phyloP scores from a whole-genome alignment of 179 eudicot genomes.

The Pouteria campechiana region DNA sequence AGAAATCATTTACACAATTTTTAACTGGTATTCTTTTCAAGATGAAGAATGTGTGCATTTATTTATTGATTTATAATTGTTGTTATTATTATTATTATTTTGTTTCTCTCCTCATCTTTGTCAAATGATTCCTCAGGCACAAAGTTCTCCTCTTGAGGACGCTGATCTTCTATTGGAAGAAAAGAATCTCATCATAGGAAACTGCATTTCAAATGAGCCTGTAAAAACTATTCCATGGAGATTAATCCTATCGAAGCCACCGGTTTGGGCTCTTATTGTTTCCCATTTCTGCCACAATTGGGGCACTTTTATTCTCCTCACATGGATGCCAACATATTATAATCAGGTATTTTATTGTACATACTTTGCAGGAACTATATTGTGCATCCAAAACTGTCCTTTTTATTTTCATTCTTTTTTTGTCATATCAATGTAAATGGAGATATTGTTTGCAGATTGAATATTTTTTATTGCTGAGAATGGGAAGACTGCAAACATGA shows the following conservation, averaged over 20 bases:
- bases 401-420: too few relatives aligned
- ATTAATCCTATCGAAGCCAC: slow-evolving; percentile 66
- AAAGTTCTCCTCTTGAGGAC: slow-evolving; percentile 88
- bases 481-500: too few relatives aligned
- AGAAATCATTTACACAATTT: too few relatives aligned
- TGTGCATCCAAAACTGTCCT: too few relatives aligned
- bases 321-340: slow-evolving; percentile 99
- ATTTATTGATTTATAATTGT: not conserved
- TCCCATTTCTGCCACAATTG: slow-evolving; percentile 97
- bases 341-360: slow-evolving; percentile 51
- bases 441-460: too few relatives aligned
- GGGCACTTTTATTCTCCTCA: slow-evolving; percentile 95
- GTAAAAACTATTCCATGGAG: slow-evolving; percentile 77
- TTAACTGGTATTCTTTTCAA: not conserved
- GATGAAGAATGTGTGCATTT: not conserved
- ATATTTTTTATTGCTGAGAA: too few relatives aligned
- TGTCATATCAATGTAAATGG: too few relatives aligned
- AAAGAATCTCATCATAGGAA: slow-evolving; percentile 58
- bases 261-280: slow-evolving; percentile 94
- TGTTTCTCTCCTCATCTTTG: not conserved
- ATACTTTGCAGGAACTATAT: too few relatives aligned
- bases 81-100: not conserved
- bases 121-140: slow-evolving; percentile 34
- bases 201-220: slow-evolving; percentile 50
- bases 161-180: slow-evolving; percentile 61